A percentile compares a stretch with the other conserved stretches of the same genome.
Conservation (phyloP, 148 eudicot genomes). For the Dysphania ambrosioides region DNA sequence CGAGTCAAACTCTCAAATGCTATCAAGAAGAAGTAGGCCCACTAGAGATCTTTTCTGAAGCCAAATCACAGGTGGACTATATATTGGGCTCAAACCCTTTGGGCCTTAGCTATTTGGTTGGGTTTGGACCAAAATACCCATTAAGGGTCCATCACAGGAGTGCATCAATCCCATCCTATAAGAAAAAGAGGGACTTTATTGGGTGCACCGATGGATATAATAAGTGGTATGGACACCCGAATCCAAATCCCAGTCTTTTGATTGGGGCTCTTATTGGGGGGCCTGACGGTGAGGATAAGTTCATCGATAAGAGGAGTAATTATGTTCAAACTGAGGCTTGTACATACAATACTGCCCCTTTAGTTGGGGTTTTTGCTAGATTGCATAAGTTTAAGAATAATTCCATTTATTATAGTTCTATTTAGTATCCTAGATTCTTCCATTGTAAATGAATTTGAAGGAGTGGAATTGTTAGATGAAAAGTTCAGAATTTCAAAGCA, state of each 20-base stretch:
- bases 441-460: no score
- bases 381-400: not conserved
- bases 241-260: slow-evolving; percentile 30
- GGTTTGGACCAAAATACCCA: slow-evolving; percentile 29
- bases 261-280: slow-evolving; percentile 40
- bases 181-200: not conserved
- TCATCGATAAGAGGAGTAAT: slow-evolving; percentile 29
- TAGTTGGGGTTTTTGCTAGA: slow-evolving; percentile 34
- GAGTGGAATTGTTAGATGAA: no score
- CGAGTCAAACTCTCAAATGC: slow-evolving; percentile 6
- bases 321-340: slow-evolving; percentile 37
- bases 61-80: slow-evolving; percentile 22
- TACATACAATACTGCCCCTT: slow-evolving; percentile 33
- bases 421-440: no score
- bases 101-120: slow-evolving; percentile 29
- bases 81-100: slow-evolving; percentile 28
- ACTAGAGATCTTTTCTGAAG: slow-evolving; percentile 5
- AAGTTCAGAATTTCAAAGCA: not conserved
- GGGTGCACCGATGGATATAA: slow-evolving; percentile 32
- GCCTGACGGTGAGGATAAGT: slow-evolving; percentile 28
- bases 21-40: slow-evolving; percentile 1
- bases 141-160: slow-evolving; percentile 27
- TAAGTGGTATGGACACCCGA: slow-evolving; percentile 21
- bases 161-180: slow-evolving; percentile 21
- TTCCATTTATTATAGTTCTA: not conserved